Evolutionary conservation across 176 grass and related monocot genomes (phyloP), one percentile per base, ranked within the genome.

Genomic region (Triticum aestivum): DNA sequence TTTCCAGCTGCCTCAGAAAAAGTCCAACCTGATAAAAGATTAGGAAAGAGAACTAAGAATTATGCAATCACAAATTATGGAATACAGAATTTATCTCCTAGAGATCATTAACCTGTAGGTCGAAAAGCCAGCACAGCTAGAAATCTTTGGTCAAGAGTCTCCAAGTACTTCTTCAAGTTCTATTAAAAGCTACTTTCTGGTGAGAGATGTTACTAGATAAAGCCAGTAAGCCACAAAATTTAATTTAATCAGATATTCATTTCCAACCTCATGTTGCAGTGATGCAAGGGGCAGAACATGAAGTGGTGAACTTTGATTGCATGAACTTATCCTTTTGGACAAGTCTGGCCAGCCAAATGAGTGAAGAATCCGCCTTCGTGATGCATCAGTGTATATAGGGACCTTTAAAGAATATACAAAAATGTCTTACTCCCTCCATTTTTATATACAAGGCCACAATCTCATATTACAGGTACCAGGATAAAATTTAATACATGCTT

Each of bases 261-360:
- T 83, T 69, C 1, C 29, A 75, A 95, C 94, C 91, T 95, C 89
- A 79, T 93, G 86, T 54, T 72, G 73, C 74, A 95, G 61, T 42
- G 86, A 95, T 72, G 89, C 86, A 79, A 95, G 86, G 61, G 91
- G 89, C 26, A 95, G 89, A 89, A 95, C 87, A 91, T 95, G 94
- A 69, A 95, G 81, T 37, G 82, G 78, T 77, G 94, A 89, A 72
- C 61, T 95, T 73, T 81, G 84, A 61, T 80, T 86, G 77, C 78
- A 87, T 67, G 89, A 83, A 86, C 73, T 91, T 79, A 95, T 61
- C 81, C 47, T 89, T 79, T 88, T 76, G 47, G 91, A 91, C 69
- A 95, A 87, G 51, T 95, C 69, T 4, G 82, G 70, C 94, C 94
- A 95, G 65, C 78, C 89, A 95, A 88, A 89, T 77, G 94, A 88